phyloP scores from a whole-genome alignment of 2,329 filamentous ascomycete genomes.

The Lecanoromycetidae sp. region DNA sequence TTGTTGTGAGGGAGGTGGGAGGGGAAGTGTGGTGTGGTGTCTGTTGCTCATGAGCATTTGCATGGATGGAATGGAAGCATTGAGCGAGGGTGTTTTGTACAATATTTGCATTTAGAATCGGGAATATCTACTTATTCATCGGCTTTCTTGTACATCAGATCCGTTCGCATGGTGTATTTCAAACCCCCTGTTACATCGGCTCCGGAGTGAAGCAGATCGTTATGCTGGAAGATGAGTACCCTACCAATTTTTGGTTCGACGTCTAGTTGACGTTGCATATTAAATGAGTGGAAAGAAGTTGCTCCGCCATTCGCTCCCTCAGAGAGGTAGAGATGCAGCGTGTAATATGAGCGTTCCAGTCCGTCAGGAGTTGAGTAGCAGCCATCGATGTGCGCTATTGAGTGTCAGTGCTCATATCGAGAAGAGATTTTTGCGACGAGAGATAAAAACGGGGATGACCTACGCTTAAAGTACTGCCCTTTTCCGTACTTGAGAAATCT shows the following conservation, averaged over 20 bases:
- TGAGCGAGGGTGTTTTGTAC: conserved; percentile 10
- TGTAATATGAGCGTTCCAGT: conserved; percentile 40
- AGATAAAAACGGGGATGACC: neutral
- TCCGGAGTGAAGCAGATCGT: conserved; percentile 40
- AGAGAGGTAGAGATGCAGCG: conserved; percentile 45
- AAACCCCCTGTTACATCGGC: conserved; percentile 42
- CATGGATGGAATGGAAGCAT: neutral
- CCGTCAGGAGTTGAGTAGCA: conserved; percentile 46
- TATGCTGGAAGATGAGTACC: conserved; percentile 46
- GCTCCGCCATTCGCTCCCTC: conserved; percentile 41
- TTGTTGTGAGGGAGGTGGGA: conserved; percentile 91
- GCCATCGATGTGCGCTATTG: conserved; percentile 56
- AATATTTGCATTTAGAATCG: neutral
- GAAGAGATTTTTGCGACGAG: too few species aligned
- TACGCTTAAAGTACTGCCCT: conserved; percentile 54
- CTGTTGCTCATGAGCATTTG: neutral
- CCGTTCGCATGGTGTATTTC: conserved; percentile 46
- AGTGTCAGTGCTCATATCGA: neutral
- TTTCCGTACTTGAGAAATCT: conserved; percentile 60
- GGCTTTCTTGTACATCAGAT: conserved; percentile 37
- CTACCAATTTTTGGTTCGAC: conserved; percentile 37
- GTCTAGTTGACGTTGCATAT: conserved; percentile 6
- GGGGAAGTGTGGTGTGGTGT: conserved; percentile 53
- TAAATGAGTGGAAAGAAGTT: conserved; percentile 37
- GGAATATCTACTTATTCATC: conserved; percentile 7